A percentile compares a stretch with the other conserved stretches of the same genome.
These are phyloP conservation scores for Cyphellophora attinorum DNA, from an alignment of 2,329 filamentous ascomycete genomes.

Conservation along the genomic window DNA sequence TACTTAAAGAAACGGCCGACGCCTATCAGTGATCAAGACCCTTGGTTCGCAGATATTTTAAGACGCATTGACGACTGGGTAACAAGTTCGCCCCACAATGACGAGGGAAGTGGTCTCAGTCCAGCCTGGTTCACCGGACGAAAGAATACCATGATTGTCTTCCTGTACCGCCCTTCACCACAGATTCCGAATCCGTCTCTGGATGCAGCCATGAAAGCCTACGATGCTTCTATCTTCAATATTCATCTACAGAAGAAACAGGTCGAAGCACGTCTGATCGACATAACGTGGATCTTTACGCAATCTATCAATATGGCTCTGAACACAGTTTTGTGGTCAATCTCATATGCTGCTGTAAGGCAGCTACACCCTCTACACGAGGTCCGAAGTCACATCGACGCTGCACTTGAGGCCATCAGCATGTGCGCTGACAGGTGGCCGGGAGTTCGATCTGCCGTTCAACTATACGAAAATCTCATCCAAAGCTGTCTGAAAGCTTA, in stretches of 20 bases:
- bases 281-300: constrained; percentile 90
- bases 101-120: constrained; percentile 60
- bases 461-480: constrained; percentile 79
- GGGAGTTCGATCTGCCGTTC: constrained; percentile 71
- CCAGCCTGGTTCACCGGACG: constrained; percentile 65
- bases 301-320: constrained; percentile 83
- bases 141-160: constrained; percentile 80
- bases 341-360: constrained; percentile 79
- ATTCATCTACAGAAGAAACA: constrained; percentile 73
- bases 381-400: constrained; percentile 63
- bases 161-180: constrained; percentile 81
- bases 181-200: constrained; percentile 79
- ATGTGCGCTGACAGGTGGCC: constrained; percentile 84
- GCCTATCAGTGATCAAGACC: constrained; percentile 69
- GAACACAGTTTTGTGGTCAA: constrained; percentile 83
- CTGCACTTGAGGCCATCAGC: constrained; percentile 68
- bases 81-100: constrained; percentile 62
- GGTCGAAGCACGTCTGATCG: constrained; percentile 63
- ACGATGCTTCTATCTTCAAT: constrained; percentile 71
- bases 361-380: constrained; percentile 62
- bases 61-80: constrained; percentile 72
- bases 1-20: constrained; percentile 76
- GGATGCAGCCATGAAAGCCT: constrained; percentile 71
- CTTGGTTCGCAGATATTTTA: constrained; percentile 78
- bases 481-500: constrained; percentile 83